phyloP scores from a whole-genome alignment of 805 yeast species.

The Wickerhamomyces silvicola region DNA sequence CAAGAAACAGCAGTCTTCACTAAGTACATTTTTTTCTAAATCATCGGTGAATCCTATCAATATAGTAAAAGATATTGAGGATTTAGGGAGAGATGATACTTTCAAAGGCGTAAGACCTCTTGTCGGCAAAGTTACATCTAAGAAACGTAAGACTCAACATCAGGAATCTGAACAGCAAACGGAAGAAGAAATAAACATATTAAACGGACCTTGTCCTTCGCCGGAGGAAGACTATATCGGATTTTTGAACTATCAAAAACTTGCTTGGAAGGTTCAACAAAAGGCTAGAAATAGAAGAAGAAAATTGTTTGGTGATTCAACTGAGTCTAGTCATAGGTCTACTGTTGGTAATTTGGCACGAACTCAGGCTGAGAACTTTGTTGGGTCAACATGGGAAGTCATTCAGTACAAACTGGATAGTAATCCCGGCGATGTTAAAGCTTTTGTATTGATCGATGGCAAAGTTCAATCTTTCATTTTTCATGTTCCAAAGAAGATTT shows the following conservation, averaged over 20 bases:
- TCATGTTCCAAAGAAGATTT: slow-evolving; percentile 69
- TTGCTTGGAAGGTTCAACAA: slow-evolving; percentile 82
- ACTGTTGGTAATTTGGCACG: slow-evolving; percentile 65
- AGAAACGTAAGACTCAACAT: slow-evolving; percentile 27
- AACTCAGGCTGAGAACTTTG: slow-evolving; percentile 72
- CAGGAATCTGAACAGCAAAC: slow-evolving; percentile 27
- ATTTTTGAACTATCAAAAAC: slow-evolving; percentile 69
- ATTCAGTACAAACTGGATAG: slow-evolving; percentile 58
- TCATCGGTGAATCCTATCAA: slow-evolving; percentile 35
- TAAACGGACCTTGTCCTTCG: slow-evolving; percentile 55
- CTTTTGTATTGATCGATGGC: slow-evolving; percentile 59
- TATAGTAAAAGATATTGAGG: slow-evolving; percentile 67
- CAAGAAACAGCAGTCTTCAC: slow-evolving; percentile 62
- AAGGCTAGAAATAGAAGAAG: slow-evolving; percentile 65
- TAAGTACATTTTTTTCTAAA: slow-evolving; percentile 50
- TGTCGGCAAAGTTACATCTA: slow-evolving; percentile 32
- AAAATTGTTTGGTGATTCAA: slow-evolving; percentile 68
- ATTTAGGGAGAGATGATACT: slow-evolving; percentile 40
- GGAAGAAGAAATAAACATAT: slow-evolving; percentile 44
- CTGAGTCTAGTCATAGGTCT: slow-evolving; percentile 46
- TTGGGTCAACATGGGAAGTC: slow-evolving; percentile 80
- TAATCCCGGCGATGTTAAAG: slow-evolving; percentile 71
- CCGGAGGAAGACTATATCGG: slow-evolving; percentile 61
- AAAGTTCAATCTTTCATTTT: slow-evolving; percentile 69
- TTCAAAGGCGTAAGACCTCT: slow-evolving; percentile 18